Evolutionary conservation across 2,329 filamentous ascomycete species (phyloP), one percentile per base, ranked within the genome.

Genomic region (Arthroderma sp.): DNA sequence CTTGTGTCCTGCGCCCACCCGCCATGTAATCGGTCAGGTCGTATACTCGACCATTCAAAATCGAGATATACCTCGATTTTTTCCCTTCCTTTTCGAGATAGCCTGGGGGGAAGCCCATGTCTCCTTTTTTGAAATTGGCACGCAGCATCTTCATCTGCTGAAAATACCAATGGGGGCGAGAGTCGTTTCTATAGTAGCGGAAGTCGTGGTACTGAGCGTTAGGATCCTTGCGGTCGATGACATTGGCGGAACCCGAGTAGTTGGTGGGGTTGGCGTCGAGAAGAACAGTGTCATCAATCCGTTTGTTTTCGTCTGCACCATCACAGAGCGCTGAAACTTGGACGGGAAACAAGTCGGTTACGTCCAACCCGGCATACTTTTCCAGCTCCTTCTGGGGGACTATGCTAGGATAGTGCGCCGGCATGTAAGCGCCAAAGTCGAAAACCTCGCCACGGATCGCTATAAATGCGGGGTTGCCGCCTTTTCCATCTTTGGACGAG

Each of bases 151-250:
- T 72, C 75, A 95, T 86, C 61, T 88, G 80, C 66, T 98, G 86
- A 46, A 74, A 82, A 67, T 89, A 96, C 91, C 91, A 98, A 59
- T 94, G 86, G 1, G 82, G 79, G 7, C 88, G 81, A 42, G 75
- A 82, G 58, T 94, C 85, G 52, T 87, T 86, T 31, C 76, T 86
- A 58, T 77, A 87, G 58, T 75, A 79, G 48, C 91, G 80, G 76
- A 98, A 98, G 61, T 98, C 91, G 58, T 98, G 91, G 60, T 93
- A 98, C 50, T 76, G 69, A 22, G 79, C 70, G 57, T 95, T 94
- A 22, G 71, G 52, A 57, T 96, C 88, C 3, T 74, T 72, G 29
- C 65, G 69, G 56, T 73, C 78, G 60, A 86, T 74, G 27, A 83
- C 68, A 22, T 68, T 75, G 15, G 80, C 77, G 8, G 77, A 74